Evolutionary conservation across 441 rosid species (phyloP).

Genomic region (Hypseocharis bilobata): DNA sequence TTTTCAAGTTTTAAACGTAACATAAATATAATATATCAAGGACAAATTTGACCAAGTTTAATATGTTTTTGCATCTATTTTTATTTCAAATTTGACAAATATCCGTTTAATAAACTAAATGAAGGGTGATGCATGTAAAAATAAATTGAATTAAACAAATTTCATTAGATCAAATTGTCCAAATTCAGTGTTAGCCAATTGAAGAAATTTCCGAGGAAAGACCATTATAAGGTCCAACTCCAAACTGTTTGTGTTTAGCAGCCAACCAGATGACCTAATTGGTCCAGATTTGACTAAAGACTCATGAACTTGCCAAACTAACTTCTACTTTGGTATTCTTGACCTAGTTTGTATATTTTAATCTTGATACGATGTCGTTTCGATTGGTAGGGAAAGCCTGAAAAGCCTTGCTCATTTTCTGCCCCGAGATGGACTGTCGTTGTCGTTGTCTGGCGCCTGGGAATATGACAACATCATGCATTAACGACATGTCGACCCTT

Average conservation of each 20-base stretch:
- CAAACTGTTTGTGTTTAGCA: background rate
- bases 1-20: too few relatives aligned
- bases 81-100: too few relatives aligned
- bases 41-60: too few relatives aligned
- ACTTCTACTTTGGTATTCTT: too few relatives aligned
- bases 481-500: background rate
- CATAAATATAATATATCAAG: too few relatives aligned
- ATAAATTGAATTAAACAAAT: too few relatives aligned
- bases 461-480: background rate
- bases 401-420: background rate
- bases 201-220: background rate
- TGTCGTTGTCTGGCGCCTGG: background rate
- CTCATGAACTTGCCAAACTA: too few relatives aligned
- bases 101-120: too few relatives aligned
- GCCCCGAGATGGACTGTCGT: conserved; percentile 1
- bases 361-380: background rate
- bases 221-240: background rate
- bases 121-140: too few relatives aligned
- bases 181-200: background rate
- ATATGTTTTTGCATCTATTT: too few relatives aligned
- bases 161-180: background rate
- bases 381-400: background rate
- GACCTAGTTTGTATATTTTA: too few relatives aligned
- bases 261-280: background rate
- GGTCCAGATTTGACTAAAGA: background rate